phyloP scores from a whole-genome alignment of 2,329 filamentous ascomycete genomes.

The Teratosphaeria destructans region DNA sequence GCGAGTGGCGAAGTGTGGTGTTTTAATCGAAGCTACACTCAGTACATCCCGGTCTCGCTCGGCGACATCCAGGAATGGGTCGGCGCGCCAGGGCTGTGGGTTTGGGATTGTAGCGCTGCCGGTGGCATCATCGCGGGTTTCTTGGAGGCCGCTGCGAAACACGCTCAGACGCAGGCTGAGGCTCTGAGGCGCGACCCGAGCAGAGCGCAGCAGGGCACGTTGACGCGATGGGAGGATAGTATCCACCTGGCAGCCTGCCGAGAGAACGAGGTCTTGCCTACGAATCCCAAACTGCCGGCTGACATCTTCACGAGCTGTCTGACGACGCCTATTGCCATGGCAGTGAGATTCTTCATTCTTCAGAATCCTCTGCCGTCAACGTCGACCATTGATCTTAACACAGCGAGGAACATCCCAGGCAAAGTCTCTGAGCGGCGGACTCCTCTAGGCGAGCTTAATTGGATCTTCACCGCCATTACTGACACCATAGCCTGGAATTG shows the following conservation, averaged over 20 bases:
- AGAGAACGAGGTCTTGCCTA: constrained; percentile 84
- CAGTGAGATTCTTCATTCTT: constrained; percentile 87
- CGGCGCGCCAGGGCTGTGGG: constrained; percentile 87
- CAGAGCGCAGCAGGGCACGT: constrained; percentile 14
- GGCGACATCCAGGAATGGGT: constrained; percentile 95
- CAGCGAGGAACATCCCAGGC: constrained; percentile 81
- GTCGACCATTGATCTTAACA: constrained; percentile 58
- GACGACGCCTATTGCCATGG: constrained; percentile 96
- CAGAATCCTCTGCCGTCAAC: constrained; percentile 64
- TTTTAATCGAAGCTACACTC: constrained; percentile 97
- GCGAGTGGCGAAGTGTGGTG: constrained; percentile 97
- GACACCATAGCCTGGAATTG: constrained; percentile 99
- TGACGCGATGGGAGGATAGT: constrained; percentile 64
- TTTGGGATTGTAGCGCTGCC: constrained; percentile 95
- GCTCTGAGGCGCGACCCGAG: constrained; percentile 58
- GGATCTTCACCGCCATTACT: constrained; percentile 98
- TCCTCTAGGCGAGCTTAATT: constrained; percentile 90
- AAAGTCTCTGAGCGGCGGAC: constrained; percentile 86
- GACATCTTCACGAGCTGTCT: constrained; percentile 94
- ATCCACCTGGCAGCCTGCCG: constrained; percentile 90
- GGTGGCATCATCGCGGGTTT: constrained; percentile 95
- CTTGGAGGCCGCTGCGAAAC: constrained; percentile 86
- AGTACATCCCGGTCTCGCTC: constrained; percentile 93
- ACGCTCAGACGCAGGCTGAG: constrained; percentile 79
- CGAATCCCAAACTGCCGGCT: constrained; percentile 83